phyloP scores from a whole-genome alignment of 257 asterid genomes.

The Linderniella brevidens region DNA sequence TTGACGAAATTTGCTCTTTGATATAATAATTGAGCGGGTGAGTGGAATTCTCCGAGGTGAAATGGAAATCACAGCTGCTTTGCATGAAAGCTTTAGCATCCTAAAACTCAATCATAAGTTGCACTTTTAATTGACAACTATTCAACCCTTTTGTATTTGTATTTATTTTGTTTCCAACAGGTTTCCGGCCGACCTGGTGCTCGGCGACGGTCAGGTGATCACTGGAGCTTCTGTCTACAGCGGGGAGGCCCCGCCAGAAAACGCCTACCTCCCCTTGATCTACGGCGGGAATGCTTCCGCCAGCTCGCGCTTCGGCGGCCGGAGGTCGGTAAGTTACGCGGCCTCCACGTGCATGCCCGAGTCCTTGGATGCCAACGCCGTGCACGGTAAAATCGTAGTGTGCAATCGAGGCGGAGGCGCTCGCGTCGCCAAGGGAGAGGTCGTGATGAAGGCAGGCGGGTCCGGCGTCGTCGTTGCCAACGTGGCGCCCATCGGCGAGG shows the following conservation, averaged over 20 bases:
- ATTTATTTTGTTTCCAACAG: conserved; percentile 1
- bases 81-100: too few relatives aligned
- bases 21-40: too few relatives aligned
- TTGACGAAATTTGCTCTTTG: too few relatives aligned
- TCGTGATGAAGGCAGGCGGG: conserved; percentile 54
- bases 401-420: conserved; percentile 70
- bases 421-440: conserved; percentile 57
- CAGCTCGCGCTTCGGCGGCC: conserved; percentile 10
- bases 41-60: too few relatives aligned
- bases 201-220: conserved; percentile 35
- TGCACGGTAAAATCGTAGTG: conserved; percentile 59
- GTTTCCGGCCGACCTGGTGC: conserved; percentile 55
- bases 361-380: conserved; percentile 29
- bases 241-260: conserved; percentile 17
- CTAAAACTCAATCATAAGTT: too few relatives aligned
- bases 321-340: conserved; percentile 20
- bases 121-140: too few relatives aligned
- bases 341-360: conserved; percentile 35
- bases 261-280: conserved; percentile 26
- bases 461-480: conserved; percentile 60
- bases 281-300: conserved; percentile 48
- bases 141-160: too few relatives aligned
- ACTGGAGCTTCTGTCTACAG: conserved; percentile 45
- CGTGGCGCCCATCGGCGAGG: conserved; percentile 69
- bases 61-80: too few relatives aligned